Conservation (phyloP, 2,329 filamentous ascomycete genomes). For the Zymoseptoria brevis region DNA sequence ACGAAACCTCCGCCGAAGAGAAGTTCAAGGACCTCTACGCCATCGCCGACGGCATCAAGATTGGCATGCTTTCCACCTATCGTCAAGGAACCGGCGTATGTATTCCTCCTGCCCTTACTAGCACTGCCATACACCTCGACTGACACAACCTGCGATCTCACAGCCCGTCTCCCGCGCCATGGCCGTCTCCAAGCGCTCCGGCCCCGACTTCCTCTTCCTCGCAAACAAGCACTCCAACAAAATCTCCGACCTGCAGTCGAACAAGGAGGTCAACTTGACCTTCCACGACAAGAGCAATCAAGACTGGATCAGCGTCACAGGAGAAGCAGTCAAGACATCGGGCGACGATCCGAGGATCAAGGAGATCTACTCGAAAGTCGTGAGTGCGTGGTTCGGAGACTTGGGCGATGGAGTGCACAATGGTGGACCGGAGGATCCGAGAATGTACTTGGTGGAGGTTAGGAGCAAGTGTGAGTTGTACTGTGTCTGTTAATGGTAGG, state of each 20-base stretch:
- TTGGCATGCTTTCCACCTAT: constrained; percentile 37
- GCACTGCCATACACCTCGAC: not conserved
- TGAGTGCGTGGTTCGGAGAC: constrained; percentile 44
- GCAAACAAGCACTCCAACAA: constrained; percentile 42
- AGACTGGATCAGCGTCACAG: constrained; percentile 42
- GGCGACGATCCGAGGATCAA: constrained; percentile 44
- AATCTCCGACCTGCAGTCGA: constrained; percentile 39
- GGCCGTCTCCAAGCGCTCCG: constrained; percentile 48
- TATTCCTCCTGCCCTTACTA: not conserved
- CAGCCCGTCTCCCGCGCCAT: constrained; percentile 40
- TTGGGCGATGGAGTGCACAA: constrained; percentile 43
- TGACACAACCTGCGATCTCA: not conserved
- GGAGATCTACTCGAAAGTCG: constrained; percentile 35
- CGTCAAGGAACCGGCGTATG: constrained; percentile 33
- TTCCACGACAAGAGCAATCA: constrained; percentile 42
- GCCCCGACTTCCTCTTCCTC: constrained; percentile 46
- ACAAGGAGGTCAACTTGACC: constrained; percentile 36
- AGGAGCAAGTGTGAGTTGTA: constrained; percentile 25
- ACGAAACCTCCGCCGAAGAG: constrained; percentile 34
- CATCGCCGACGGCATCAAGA: constrained; percentile 40
- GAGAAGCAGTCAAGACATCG: constrained; percentile 33
- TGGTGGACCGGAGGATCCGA: constrained; percentile 39
- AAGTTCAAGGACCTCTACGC: constrained; percentile 43
- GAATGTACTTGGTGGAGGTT: constrained; percentile 39
- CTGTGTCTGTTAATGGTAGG: no score